Conservation (phyloP, 202 grass and related monocot genomes). For the Setaria italica region DNA sequence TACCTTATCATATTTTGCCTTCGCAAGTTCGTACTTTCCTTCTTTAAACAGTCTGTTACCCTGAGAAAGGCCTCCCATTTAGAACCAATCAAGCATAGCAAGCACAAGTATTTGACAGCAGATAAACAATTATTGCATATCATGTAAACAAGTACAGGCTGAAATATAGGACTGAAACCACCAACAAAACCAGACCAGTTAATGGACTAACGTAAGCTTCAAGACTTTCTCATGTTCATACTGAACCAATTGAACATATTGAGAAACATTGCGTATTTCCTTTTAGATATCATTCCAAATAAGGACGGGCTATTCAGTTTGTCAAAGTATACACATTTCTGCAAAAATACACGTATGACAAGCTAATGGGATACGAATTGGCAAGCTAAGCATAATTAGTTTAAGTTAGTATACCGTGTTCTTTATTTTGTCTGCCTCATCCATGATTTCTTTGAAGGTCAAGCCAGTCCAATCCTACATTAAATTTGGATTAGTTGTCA, state of each 20-base stretch:
- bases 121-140: slow-evolving; percentile 13
- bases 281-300: slow-evolving; percentile 28
- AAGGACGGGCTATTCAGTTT: slow-evolving; percentile 9
- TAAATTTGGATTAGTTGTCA: slow-evolving; percentile 33
- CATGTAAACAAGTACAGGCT: slow-evolving; percentile 26
- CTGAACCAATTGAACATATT: slow-evolving; percentile 32
- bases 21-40: slow-evolving; percentile 94
- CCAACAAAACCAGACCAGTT: slow-evolving; percentile 20
- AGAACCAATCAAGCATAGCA: not conserved
- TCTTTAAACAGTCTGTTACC: slow-evolving; percentile 99
- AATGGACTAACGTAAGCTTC: not conserved
- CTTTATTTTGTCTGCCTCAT: slow-evolving; percentile 90
- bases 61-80: slow-evolving; percentile 51
- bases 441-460: slow-evolving; percentile 94
- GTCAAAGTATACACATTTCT: slow-evolving; percentile 14
- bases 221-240: slow-evolving; percentile 22
- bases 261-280: slow-evolving; percentile 31
- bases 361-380: slow-evolving; percentile 9
- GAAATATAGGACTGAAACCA: slow-evolving; percentile 38
- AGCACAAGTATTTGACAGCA: slow-evolving; percentile 4
- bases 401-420: slow-evolving; percentile 63
- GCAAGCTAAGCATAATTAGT: slow-evolving; percentile 33
- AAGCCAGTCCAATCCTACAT: slow-evolving; percentile 97
- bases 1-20: slow-evolving; percentile 98
- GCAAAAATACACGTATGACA: slow-evolving; percentile 4